A percentile compares a stretch with the other conserved stretches of the same genome.
Conservation (phyloP, 2,329 filamentous ascomycete genomes). For the Penicillium hesseltinei region DNA sequence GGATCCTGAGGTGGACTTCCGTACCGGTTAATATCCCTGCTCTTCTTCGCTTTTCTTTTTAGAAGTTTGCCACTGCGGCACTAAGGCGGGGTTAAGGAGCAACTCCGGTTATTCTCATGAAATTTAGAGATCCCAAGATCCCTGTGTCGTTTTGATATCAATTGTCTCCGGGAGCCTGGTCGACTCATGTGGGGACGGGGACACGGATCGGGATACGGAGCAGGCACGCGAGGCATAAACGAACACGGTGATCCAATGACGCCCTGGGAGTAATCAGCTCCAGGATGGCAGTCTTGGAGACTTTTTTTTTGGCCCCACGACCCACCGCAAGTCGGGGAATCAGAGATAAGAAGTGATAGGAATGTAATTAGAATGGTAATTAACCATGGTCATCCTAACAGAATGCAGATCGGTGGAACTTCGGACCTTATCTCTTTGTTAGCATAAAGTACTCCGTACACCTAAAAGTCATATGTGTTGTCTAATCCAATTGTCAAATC, state of each 20-base stretch:
- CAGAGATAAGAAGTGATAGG: slow-evolving; percentile 28
- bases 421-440: slow-evolving; percentile 14
- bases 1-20: neutral
- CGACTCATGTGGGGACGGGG: neutral
- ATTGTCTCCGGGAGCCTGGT: neutral
- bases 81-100: neutral
- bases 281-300: neutral
- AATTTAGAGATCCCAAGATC: neutral
- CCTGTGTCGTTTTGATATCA: neutral
- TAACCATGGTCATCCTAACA: slow-evolving; percentile 28
- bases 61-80: neutral
- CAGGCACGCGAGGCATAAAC: neutral
- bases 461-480: neutral
- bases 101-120: neutral
- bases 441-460: neutral
- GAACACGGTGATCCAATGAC: neutral
- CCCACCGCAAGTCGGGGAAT: slow-evolving; percentile 14
- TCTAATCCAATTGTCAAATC: slow-evolving; percentile 4
- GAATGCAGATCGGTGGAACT: slow-evolving; percentile 12
- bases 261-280: neutral
- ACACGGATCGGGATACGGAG: neutral
- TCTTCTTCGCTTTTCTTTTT: neutral
- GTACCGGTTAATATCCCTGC: slow-evolving; percentile 5
- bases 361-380: slow-evolving; percentile 24
- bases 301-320: slow-evolving; percentile 10